Base-by-base conservation (phyloP, 306 rosid species). In the Acmispon strigosus region DNA sequence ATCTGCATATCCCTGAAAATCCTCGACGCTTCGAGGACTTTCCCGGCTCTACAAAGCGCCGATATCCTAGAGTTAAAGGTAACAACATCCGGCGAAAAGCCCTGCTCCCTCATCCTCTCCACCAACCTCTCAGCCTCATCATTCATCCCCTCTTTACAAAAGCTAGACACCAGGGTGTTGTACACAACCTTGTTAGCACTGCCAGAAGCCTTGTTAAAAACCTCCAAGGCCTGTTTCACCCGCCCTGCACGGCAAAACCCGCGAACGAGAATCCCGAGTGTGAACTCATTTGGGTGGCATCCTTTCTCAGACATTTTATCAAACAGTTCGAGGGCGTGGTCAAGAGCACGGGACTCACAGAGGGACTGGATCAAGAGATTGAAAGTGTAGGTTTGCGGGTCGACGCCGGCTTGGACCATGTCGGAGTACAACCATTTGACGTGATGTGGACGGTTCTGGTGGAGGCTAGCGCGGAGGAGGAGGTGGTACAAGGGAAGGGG, bases 11-110 rank as follows among this genome's bases (percentile, higher is more conserved):
- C 98, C 51, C 95, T 83, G 70, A 90, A 91, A 69, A 94, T 94
- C 68, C 95, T 90, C 1, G 95, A 94, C 2, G 97, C 97, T 80
- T 94, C 96, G 7, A 87, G 69, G 70, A 94, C 78, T 64, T 94
- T 85, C 71, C 97, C 89, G 1, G 76, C 81, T 42, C 64, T 70
- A 79, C 95, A 90, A 44, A 94, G 97, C 1, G 95, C 96, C 0
- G 97, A 87, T 65, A 94, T 87, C 87, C 98, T 82, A n/a, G 91
- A 83, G 74, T 94, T 94, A 58, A 90, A 94, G 24, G 98, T 94
- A 58, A 90, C 92, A 69, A 84, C 84, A 82, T 94, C 88, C 0
- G 91, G 98, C 54, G 54, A 64, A 50, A 90, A 13, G 57, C 90
- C 88, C 24, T 55, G 75, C 34, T 84, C 84, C 56, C 85, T 84